phyloP scores from a whole-genome alignment of 2,329 filamentous ascomycete species.

The Xylariaceae sp. region DNA sequence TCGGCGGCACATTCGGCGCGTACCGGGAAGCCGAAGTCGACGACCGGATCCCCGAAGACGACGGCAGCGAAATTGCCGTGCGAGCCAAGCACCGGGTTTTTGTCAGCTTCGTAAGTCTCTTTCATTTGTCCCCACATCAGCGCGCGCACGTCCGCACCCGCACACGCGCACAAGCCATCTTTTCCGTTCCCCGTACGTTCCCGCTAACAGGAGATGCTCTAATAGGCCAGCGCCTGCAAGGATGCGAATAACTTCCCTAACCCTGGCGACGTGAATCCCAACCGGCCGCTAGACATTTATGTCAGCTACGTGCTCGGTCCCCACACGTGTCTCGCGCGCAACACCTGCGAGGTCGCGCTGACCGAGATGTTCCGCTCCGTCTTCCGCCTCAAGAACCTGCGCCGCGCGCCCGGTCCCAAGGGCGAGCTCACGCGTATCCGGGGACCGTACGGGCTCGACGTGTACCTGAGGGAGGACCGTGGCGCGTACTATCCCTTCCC shows the following conservation, averaged over 20 bases:
- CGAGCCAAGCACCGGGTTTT: constrained; percentile 56
- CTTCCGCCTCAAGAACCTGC: constrained; percentile 55
- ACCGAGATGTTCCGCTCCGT: constrained; percentile 63
- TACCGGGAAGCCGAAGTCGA: constrained; percentile 50
- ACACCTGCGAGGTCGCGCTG: constrained; percentile 56
- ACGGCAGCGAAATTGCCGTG: constrained; percentile 47
- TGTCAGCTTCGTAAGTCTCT: constrained; percentile 53
- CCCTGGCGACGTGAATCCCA: constrained; percentile 55
- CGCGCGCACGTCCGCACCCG: neutral
- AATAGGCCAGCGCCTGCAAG: constrained; percentile 43
- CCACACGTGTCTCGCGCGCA: constrained; percentile 57
- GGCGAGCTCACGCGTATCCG: constrained; percentile 63
- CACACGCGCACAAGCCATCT: neutral
- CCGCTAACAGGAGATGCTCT: neutral
- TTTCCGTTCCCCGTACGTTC: neutral
- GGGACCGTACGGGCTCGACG: constrained; percentile 47
- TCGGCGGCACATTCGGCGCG: constrained; percentile 58
- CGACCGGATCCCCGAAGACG: constrained; percentile 46
- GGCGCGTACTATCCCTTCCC: constrained; percentile 45
- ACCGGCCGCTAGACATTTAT: constrained; percentile 59
- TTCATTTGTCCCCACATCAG: too few species aligned
- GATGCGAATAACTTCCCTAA: constrained; percentile 57
- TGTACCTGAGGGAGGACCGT: constrained; percentile 64
- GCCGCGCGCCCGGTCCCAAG: constrained; percentile 57
- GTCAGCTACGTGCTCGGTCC: constrained; percentile 59